Evolutionary conservation across 768 basidiomycete species (phyloP).

Genomic region (Psilocybe tampanensis): DNA sequence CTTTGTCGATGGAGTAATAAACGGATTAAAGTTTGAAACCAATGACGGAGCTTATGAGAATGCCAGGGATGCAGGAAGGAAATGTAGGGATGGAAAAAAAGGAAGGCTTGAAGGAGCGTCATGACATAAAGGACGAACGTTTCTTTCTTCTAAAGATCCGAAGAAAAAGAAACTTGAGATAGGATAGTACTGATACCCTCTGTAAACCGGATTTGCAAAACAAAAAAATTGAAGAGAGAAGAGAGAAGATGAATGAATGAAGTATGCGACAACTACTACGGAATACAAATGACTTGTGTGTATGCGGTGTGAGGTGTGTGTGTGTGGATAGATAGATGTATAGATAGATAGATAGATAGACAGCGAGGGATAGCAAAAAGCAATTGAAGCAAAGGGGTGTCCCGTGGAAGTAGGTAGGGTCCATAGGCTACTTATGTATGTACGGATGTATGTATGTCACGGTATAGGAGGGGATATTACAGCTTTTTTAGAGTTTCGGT

Average conservation of each 20-base stretch:
- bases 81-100: neutral
- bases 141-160: no score
- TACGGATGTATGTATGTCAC: no score
- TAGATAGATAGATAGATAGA: no score
- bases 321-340: no score
- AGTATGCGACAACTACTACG: slow-evolving; percentile 4
- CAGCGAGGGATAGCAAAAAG: neutral
- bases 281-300: slow-evolving; percentile 8
- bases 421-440: no score
- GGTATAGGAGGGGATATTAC: no score
- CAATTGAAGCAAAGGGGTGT: slow-evolving; percentile 7
- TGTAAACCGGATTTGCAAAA: no score
- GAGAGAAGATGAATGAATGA: neutral
- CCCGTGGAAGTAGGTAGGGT: slow-evolving; percentile 1
- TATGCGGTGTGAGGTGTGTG: no score
- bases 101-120: no score
- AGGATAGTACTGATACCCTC: slow-evolving; percentile 1
- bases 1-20: slow-evolving; percentile 5
- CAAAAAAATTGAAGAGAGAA: no score
- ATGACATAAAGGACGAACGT: no score
- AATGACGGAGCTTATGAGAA: neutral
- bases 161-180: neutral
- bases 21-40: neutral
- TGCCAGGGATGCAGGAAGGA: neutral
- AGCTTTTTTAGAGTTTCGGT: slow-evolving; percentile 3